A percentile compares a stretch with the other conserved stretches of the same genome.
Evolutionary conservation across 208 protist species (phyloP).

Genomic region (Phytomonas francai): DNA sequence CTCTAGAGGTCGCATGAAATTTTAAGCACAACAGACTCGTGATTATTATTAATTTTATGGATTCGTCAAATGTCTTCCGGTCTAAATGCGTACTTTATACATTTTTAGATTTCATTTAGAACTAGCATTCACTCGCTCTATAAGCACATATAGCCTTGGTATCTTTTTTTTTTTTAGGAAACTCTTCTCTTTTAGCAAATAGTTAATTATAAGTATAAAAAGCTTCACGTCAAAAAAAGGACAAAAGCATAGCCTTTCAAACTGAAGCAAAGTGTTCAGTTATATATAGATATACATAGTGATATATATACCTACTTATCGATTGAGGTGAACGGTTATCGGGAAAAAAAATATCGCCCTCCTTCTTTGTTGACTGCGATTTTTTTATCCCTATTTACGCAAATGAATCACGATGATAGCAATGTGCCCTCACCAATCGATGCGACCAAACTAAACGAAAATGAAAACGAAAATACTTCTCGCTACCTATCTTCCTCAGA

Average conservation of each 20-base stretch:
- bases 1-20: neutral
- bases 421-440: neutral
- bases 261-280: neutral
- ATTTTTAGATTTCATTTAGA: neutral
- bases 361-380: neutral
- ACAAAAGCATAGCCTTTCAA: neutral
- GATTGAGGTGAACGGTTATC: neutral
- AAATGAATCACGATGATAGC: neutral
- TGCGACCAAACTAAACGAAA: neutral
- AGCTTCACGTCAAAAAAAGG: neutral
- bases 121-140: neutral
- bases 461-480: neutral
- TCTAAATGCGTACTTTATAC: neutral
- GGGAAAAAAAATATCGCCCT: neutral
- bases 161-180: neutral
- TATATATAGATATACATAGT: neutral
- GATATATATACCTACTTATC: too few relatives aligned
- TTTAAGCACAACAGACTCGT: neutral
- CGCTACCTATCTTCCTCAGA: conserved; percentile 4
- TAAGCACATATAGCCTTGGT: neutral
- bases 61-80: neutral
- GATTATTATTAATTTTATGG: neutral
- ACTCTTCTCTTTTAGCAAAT: neutral
- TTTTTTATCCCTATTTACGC: neutral
- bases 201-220: neutral